Conservation (phyloP, 441 rosid species). For the Kokia cookei region DNA sequence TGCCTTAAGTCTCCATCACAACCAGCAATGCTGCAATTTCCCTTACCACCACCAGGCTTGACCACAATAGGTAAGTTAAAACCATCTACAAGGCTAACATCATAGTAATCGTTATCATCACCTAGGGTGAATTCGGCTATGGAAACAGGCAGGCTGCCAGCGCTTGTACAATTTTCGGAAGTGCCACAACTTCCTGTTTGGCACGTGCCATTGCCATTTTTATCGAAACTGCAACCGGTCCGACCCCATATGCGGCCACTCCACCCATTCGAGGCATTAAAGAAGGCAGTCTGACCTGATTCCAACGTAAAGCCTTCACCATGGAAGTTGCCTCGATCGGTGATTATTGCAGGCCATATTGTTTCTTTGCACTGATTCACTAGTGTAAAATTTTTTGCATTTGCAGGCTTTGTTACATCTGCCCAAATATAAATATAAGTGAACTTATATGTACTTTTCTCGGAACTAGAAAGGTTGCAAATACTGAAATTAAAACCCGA, state of each 20-base stretch:
- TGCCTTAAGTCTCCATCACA: slow-evolving; percentile 47
- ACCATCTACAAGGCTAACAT: slow-evolving; percentile 61
- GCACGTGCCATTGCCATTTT: slow-evolving; percentile 32
- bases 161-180: slow-evolving; percentile 35
- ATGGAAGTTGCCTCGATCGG: slow-evolving; percentile 13
- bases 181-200: slow-evolving; percentile 51
- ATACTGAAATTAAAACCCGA: no score
- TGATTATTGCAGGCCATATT: slow-evolving; percentile 53
- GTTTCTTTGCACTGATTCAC: slow-evolving; percentile 52
- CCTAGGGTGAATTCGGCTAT: slow-evolving; percentile 56
- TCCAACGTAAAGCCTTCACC: slow-evolving; percentile 32
- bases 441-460: neutral
- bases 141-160: slow-evolving; percentile 44
- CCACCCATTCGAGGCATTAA: slow-evolving; percentile 34
- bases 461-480: no score
- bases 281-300: slow-evolving; percentile 29
- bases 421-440: neutral
- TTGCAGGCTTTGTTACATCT: slow-evolving; percentile 21
- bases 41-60: slow-evolving; percentile 33
- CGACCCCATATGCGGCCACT: slow-evolving; percentile 70
- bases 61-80: slow-evolving; percentile 45
- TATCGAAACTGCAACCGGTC: slow-evolving; percentile 42
- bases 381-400: slow-evolving; percentile 37
- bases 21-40: slow-evolving; percentile 49
- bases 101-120: slow-evolving; percentile 34